Evolutionary conservation across 257 asterid species (phyloP), one percentile per base, ranked within the genome.

Genomic region (Nicotiana obtusifolia): DNA sequence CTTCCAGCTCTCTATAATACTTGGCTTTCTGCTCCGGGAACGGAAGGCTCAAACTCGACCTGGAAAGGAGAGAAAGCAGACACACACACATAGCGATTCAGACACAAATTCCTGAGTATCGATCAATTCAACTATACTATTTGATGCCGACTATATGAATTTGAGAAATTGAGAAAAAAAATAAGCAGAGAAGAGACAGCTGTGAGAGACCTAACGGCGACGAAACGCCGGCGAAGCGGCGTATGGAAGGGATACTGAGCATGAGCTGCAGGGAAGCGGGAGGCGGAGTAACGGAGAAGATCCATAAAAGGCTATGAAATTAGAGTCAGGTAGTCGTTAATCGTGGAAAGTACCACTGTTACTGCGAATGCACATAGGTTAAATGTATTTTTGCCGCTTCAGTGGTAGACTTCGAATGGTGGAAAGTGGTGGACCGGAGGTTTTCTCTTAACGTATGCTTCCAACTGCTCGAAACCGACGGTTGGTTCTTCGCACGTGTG

Each of bases 1-100:
- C 95, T 80, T 87, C 88, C 66, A 95, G 91, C 84, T 95, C 97
- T 49, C 89, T 90, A 66, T 90, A 84, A 87, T 90, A 91, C 89
- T 86, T 87, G 1, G 93, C 92, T 16, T 92, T 89, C 85, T 85
- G 66, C 87, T 91, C 92, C 2, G 85, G 17, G 82, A 95, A 85
- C 31, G 98, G 99, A 67, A 94, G 90, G 76, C 76, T 84, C 77
- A 60, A 76, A 66, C 80, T 83, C 60, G 97, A 91, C 92, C 99
- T 93, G 89, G 49, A 90, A 83, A 57, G 14, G 15, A 81, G 56
- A 81, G 56, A 20, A 20, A 2, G 2, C 57, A 52, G 6, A 13
- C 17, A 14, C 33, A 69, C 59, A 69, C 4, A 5, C 35, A 41
- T 20, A 69, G 10, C n/a, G 4, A 26, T 64, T 26, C 69, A 26